Base-by-base conservation (phyloP, 169 alveolate species). In the Babesia sp. region DNA sequence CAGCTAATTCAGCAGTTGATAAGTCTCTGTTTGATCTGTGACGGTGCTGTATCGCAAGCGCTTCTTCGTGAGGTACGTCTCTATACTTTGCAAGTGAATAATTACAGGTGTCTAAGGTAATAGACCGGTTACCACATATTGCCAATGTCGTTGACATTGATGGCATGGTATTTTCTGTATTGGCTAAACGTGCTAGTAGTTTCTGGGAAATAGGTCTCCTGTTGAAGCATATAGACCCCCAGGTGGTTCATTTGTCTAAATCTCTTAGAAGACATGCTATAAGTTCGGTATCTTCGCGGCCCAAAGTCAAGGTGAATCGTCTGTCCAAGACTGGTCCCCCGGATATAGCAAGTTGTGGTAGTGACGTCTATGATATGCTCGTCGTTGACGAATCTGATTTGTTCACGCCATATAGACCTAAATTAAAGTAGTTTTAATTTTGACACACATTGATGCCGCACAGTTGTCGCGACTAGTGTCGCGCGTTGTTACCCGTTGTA, bases 101-200 rank as follows among this genome's bases (percentile, higher is more conserved):
- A 1, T n/a, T 48, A 36, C 71, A 76, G 85, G 83, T 78, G 16
- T 18, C n/a, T 31, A 56, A 67, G 31, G 58, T 81, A 11, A 18
- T 81, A 31, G 59, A 39, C 5, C 64, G 59, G 84, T 48, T 66
- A n/a, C 89, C 89, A 8, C 50, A 56, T 33, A 24, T 81, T 4
- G 59, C 20, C 50, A 71, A 53, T 26, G 31, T 81, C 3, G 18
- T 81, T 7, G 76, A 71, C 18, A 33, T 29, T 18, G 84, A 81
- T 9, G 89, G 89, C n/a, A 81, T 81, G 51, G 69, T 71, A 16
- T 64, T 73, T 48, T 81, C 89, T 28, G 83, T 71, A 48, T 41
- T 71, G 29, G 46, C 89, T 14, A 72, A 55, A 44, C 37, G 74
- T n/a, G 77, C 55, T 28, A 61, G 77, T 29, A 54, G 72, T 45